A percentile compares a stretch with the other conserved stretches of the same genome.
These are phyloP conservation scores for Halenospora varia DNA, from an alignment of 495 filamentous ascomycete genomes.

Conservation along the genomic window DNA sequence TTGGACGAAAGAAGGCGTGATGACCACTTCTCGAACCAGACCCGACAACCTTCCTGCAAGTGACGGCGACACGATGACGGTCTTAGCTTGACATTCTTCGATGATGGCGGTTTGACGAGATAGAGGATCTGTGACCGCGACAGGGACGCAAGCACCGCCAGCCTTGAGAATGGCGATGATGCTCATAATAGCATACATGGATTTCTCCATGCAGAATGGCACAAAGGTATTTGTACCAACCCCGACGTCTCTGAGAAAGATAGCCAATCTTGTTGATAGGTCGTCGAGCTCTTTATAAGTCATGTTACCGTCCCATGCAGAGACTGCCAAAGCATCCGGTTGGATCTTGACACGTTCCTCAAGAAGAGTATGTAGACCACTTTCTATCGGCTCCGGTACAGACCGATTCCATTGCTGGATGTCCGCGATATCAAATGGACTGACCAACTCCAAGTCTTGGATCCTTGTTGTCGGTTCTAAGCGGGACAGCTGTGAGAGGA, in stretches of 20 bases:
- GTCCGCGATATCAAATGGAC: not conserved
- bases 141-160: constrained; percentile 38
- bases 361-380: not conserved
- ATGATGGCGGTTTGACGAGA: not conserved
- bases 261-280: not conserved
- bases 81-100: too few species aligned
- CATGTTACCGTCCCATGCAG: not conserved
- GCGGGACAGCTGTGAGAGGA: not conserved
- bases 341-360: not conserved
- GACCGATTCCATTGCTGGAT: not conserved
- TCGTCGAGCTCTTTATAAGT: not conserved
- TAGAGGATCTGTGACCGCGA: constrained; percentile 19
- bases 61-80: not conserved
- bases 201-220: constrained; percentile 29
- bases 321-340: not conserved
- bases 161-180: constrained; percentile 41
- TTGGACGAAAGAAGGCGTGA: not conserved
- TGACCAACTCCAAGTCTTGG: not conserved
- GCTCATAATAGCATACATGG: constrained; percentile 36
- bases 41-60: not conserved
- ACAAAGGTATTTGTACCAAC: not conserved
- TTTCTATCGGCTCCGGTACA: not conserved
- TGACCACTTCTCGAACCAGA: not conserved
- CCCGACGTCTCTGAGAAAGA: not conserved
- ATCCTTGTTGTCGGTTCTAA: not conserved